A percentile compares a stretch with the other conserved stretches of the same genome.
Conservation (phyloP, 78 protist genomes). For the Dictyostelium firmibasis region DNA sequence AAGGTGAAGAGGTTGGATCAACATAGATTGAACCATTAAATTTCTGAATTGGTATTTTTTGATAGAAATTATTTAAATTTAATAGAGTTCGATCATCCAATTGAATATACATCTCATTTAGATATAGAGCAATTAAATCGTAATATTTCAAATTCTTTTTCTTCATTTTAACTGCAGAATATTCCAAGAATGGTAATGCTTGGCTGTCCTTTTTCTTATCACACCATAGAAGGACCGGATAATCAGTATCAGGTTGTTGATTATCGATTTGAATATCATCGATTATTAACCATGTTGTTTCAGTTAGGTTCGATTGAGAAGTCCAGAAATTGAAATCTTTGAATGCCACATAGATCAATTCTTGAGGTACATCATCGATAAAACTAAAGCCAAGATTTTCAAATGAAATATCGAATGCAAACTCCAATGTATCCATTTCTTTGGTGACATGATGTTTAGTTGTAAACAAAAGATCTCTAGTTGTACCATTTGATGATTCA, state of each 20-base stretch:
- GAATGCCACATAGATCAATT: slow-evolving; percentile 31
- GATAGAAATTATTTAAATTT: slow-evolving; percentile 53
- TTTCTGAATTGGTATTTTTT: slow-evolving; percentile 60
- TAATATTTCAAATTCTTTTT: slow-evolving; percentile 64
- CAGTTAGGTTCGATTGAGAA: slow-evolving; percentile 35
- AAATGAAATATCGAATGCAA: slow-evolving; percentile 70
- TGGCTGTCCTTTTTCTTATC: slow-evolving; percentile 47
- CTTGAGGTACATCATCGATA: slow-evolving; percentile 67
- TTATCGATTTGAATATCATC: slow-evolving; percentile 77
- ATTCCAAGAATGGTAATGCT: slow-evolving; percentile 67
- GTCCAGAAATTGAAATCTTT: slow-evolving; percentile 34
- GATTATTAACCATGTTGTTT: slow-evolving; percentile 52
- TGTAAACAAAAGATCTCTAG: slow-evolving; percentile 44
- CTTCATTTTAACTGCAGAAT: slow-evolving; percentile 50
- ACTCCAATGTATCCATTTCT: slow-evolving; percentile 32
- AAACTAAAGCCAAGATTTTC: slow-evolving; percentile 24
- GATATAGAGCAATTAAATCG: slow-evolving; percentile 67
- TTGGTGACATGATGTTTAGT: neutral
- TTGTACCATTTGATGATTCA: slow-evolving; percentile 52
- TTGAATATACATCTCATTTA: slow-evolving; percentile 68
- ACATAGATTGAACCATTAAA: slow-evolving; percentile 4
- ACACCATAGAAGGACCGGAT: slow-evolving; percentile 64
- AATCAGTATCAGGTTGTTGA: slow-evolving; percentile 74
- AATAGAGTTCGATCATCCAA: slow-evolving; percentile 47
- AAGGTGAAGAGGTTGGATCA: neutral